Percentiles rank a stretch among this genome's conserved stretches.
Evolutionary conservation across 371 early-diverging fungal genomes (phyloP).

Genomic region (Polyrhizophydium stewartii): DNA sequence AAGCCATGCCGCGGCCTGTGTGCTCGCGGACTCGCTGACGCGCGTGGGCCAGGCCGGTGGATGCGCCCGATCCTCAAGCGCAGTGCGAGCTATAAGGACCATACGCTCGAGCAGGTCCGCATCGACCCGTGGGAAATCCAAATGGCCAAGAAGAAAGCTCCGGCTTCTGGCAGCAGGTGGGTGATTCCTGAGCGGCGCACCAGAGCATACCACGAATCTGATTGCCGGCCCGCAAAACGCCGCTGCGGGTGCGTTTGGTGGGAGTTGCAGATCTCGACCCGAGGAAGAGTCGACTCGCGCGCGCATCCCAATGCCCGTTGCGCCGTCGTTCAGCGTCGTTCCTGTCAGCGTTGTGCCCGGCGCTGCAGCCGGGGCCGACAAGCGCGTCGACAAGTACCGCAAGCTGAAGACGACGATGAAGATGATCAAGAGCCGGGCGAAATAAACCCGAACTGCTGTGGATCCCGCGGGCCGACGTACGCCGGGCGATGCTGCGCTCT

Average conservation of each 20-base stretch:
- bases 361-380: constrained; percentile 1
- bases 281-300: constrained; percentile 3
- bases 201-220: too few species aligned
- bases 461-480: too few species aligned
- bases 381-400: constrained; percentile 8
- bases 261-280: background rate
- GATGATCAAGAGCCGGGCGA: constrained; percentile 5
- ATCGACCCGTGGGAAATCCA: background rate
- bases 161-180: too few species aligned
- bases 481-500: too few species aligned
- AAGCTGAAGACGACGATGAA: constrained; percentile 14
- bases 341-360: background rate
- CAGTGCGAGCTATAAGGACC: constrained; percentile 72
- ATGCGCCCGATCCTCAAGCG: constrained; percentile 79
- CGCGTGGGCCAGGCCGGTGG: constrained; percentile 61
- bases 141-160: background rate
- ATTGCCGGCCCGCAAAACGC: too few species aligned
- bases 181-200: too few species aligned
- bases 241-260: too few species aligned
- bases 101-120: background rate
- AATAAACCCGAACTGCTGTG: background rate
- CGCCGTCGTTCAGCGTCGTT: constrained; percentile 4
- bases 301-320: constrained; percentile 19
- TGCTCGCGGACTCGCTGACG: background rate
- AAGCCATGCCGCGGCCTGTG: background rate